Evolutionary conservation across 1,284 basidiomycete species (phyloP), one percentile per base, ranked within the genome.

Genomic region (Cutaneotrichosporon sp.): DNA sequence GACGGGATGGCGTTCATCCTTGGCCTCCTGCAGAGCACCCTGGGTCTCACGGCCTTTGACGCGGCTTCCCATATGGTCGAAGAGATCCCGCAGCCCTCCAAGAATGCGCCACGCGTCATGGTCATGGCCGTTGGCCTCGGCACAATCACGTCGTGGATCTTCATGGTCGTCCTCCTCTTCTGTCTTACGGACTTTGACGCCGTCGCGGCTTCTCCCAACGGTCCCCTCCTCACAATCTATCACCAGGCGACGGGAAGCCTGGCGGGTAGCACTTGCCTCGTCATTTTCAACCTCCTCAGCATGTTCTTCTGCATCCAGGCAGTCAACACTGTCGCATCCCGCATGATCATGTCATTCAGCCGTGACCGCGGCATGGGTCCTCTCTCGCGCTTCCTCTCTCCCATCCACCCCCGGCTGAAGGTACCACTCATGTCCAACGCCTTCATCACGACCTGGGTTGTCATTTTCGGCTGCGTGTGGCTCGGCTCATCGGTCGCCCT

Each of bases 271-370:
- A 74, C 73, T 63, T 86, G 86, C 62, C 63, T 84, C 7, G 64
- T 74, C 40, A 74, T 80, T 62, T 82, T 83, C 71, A 80, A 81
- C 18, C 71, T 81, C 38, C 61, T 72, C 21, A 72, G 71, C 21
- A 81, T 83, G 81, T 72, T 70, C 42, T 70, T 71, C 47, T 66
- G 69, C 18, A 64, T 66, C 26, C 68, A 69, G 61, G 75, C 86
- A 21, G 85, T 87, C 69, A 84, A 84, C 65, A 87, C 86, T 58
- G 86, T 86, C 4, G 84, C 86, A 11, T 88, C 86, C 1, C 84
- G 89, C 10, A 86, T 88, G 70, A 86, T 86, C 4, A 87, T 87
- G 82, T 84, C 86, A 38, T 89, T 90, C 68, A 87, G 88, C 0
- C 83, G 88, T 0, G 89, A 90, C 78, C 81, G 82, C 63, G 88